A percentile compares a stretch with the other conserved stretches of the same genome.
phyloP scores from a whole-genome alignment of 495 filamentous ascomycete genomes.

The Daldinia bambusicola region DNA sequence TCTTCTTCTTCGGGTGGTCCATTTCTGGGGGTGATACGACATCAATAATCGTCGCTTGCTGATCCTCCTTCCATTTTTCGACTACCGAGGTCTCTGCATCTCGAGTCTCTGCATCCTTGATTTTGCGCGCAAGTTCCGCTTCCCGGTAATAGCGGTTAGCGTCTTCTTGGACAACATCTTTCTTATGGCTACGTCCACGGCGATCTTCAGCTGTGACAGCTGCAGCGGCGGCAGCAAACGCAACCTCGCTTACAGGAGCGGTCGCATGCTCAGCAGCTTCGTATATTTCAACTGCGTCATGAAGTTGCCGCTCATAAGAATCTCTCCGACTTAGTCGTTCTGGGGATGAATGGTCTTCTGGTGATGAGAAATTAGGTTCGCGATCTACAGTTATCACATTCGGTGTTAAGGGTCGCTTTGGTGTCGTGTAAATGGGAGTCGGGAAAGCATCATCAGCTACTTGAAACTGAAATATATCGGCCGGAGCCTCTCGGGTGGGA shows the following conservation, averaged over 20 bases:
- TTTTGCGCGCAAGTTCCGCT: conserved; percentile 56
- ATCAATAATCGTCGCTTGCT: conserved; percentile 46
- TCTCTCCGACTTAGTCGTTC: conserved; percentile 54
- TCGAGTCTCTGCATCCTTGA: conserved; percentile 60
- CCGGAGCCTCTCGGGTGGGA: conserved; percentile 32
- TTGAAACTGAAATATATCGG: conserved; percentile 64
- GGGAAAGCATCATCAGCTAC: conserved; percentile 60
- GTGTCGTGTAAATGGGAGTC: conserved; percentile 52
- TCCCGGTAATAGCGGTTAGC: conserved; percentile 64
- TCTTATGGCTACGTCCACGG: conserved; percentile 42
- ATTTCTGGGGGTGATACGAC: conserved; percentile 61
- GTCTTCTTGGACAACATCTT: conserved; percentile 59
- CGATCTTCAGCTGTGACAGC: conserved; percentile 48
- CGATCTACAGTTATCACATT: conserved; percentile 58
- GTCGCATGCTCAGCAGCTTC: conserved; percentile 53
- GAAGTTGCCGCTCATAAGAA: conserved; percentile 53
- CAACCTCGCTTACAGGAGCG: conserved; percentile 49
- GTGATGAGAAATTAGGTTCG: conserved; percentile 55
- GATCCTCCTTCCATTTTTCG: conserved; percentile 59
- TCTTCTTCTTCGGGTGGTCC: conserved; percentile 55
- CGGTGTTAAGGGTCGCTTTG: conserved; percentile 50
- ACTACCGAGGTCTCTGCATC: conserved; percentile 58
- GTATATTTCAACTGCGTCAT: conserved; percentile 49
- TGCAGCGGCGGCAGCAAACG: conserved; percentile 52
- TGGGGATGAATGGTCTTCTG: conserved; percentile 30